These are phyloP conservation scores for Elsinoe arachidis DNA, from an alignment of 2,329 filamentous ascomycete genomes.

Conservation along the genomic window DNA sequence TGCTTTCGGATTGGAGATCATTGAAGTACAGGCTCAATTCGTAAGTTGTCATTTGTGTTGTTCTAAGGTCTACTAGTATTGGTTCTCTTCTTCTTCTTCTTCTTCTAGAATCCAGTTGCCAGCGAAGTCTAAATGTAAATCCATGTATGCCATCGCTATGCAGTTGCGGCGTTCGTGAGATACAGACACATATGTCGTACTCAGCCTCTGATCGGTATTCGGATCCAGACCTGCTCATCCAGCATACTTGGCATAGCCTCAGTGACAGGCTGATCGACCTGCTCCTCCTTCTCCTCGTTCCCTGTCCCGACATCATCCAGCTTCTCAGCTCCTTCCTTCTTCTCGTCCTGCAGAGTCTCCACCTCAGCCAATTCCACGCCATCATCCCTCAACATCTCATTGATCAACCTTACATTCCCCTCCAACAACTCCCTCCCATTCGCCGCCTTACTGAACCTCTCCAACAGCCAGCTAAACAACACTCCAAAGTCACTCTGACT, in stretches of 20 bases:
- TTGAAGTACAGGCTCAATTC: too few species aligned
- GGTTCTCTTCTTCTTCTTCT: too few species aligned
- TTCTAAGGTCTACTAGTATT: too few species aligned
- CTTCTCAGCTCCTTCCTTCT: background rate
- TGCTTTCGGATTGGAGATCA: background rate
- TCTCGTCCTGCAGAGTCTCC: background rate
- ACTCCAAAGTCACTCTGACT: conserved; percentile 78
- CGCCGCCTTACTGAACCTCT: conserved; percentile 47
- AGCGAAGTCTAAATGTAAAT: too few species aligned
- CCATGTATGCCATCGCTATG: too few species aligned
- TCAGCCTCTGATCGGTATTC: background rate
- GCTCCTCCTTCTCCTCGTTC: background rate
- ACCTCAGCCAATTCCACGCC: conserved; percentile 32
- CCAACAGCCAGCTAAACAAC: conserved; percentile 61
- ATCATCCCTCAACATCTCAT: conserved; percentile 56
- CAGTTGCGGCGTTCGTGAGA: background rate
- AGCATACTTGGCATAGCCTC: background rate
- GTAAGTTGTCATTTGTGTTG: too few species aligned
- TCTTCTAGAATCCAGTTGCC: too few species aligned
- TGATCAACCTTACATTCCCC: conserved; percentile 71
- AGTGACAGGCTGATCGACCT: conserved; percentile 4
- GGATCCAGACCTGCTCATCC: conserved; percentile 7
- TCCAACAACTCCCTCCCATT: conserved; percentile 70
- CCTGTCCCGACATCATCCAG: background rate
- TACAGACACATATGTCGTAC: background rate